Evolutionary conservation across 768 basidiomycete genomes (phyloP).

Genomic region (Rossbeevera mucosa): DNA sequence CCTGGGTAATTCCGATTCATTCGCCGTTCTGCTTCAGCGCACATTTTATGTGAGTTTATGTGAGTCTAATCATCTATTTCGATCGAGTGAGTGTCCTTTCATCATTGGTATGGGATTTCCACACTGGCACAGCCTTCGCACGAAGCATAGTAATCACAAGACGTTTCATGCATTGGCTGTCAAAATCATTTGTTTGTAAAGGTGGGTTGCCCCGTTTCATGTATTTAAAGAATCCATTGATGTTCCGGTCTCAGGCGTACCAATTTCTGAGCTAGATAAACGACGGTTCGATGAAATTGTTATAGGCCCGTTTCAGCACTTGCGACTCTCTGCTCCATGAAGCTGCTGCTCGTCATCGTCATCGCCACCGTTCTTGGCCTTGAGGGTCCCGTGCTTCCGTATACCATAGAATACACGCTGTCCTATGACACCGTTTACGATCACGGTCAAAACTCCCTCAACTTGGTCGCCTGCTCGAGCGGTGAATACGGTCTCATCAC

Average conservation of each 20-base stretch:
- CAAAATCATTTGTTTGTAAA: neutral
- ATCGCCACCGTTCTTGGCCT: constrained; percentile 6
- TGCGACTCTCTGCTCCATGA: constrained; percentile 8
- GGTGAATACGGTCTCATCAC: constrained; percentile 49
- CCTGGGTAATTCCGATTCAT: neutral
- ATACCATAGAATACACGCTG: constrained; percentile 19
- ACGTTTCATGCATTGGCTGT: neutral
- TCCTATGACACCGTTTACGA: constrained; percentile 52
- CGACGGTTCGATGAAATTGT: neutral
- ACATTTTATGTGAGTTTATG: neutral
- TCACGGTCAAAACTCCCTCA: constrained; percentile 35
- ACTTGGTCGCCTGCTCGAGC: constrained; percentile 46
- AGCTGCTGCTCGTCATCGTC: neutral
- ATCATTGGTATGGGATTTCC: neutral
- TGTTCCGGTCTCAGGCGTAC: neutral
- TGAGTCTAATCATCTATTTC: neutral
- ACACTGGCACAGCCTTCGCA: neutral
- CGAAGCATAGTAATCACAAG: neutral
- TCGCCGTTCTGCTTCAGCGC: too few species aligned
- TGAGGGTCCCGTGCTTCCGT: neutral
- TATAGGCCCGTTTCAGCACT: neutral
- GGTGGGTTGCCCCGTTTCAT: neutral
- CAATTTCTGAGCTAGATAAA: neutral
- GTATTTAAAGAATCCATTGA: neutral
- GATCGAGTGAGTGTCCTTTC: neutral